Percentiles rank a stretch among this genome's conserved stretches.
phyloP scores from a whole-genome alignment of 2,329 filamentous ascomycete species.

The Venturia effusa region DNA sequence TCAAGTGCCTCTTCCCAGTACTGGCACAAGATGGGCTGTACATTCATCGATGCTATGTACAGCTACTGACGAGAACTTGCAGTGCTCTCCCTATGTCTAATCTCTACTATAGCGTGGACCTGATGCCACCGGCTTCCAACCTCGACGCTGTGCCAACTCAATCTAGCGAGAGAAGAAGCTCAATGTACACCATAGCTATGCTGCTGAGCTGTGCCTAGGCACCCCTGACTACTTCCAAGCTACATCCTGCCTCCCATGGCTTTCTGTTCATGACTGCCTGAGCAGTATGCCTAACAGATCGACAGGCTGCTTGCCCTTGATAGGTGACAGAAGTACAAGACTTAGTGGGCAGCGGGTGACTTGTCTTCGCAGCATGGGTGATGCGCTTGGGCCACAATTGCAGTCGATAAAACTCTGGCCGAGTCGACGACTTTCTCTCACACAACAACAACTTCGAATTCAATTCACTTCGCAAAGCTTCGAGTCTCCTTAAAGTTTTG shows the following conservation, averaged over 20 bases:
- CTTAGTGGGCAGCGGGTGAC: background rate
- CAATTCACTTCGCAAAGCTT: background rate
- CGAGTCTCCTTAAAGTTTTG: background rate
- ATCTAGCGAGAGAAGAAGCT: background rate
- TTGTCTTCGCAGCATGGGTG: background rate
- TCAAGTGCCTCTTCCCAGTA: background rate
- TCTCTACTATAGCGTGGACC: background rate
- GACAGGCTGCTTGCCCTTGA: background rate
- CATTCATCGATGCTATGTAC: background rate
- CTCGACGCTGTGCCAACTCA: background rate
- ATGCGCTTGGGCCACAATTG: background rate
- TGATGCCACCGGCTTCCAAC: background rate
- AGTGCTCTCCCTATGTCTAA: background rate
- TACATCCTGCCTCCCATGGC: background rate
- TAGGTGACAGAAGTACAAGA: background rate
- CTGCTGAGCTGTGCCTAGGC: background rate
- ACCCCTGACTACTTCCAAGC: background rate
- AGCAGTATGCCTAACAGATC: background rate
- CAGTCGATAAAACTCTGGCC: background rate
- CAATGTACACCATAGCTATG: background rate
- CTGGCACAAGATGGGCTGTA: background rate
- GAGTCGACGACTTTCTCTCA: background rate
- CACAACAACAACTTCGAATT: background rate
- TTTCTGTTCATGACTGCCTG: background rate
- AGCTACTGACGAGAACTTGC: background rate